Conservation (phyloP, 345 rosid species). For the Ricinus communis region DNA sequence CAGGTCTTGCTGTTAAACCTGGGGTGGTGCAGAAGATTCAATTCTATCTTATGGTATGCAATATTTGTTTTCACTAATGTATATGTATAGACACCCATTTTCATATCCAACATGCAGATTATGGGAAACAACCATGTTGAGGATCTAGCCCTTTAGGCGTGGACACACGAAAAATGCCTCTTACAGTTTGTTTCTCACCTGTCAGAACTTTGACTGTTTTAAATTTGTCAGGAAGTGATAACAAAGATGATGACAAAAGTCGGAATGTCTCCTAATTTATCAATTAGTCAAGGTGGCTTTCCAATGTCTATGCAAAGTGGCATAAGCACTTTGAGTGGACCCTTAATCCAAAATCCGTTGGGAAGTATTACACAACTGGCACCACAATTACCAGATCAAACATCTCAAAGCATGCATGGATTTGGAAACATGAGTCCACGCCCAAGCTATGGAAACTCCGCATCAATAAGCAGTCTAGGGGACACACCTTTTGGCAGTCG, state of each 20-base stretch:
- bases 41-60: slow-evolving; percentile 51
- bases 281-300: slow-evolving; percentile 39
- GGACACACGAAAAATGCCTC: not conserved
- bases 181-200: slow-evolving; percentile 14
- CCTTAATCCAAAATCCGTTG: slow-evolving; percentile 39
- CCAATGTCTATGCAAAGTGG: slow-evolving; percentile 48
- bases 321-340: slow-evolving; percentile 31
- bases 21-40: slow-evolving; percentile 72
- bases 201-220: slow-evolving; percentile 31
- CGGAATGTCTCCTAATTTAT: slow-evolving; percentile 45
- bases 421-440: slow-evolving; percentile 26
- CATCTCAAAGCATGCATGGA: slow-evolving; percentile 36
- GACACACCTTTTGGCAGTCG: slow-evolving; percentile 53
- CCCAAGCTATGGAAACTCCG: slow-evolving; percentile 27
- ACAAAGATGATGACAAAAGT: slow-evolving; percentile 61
- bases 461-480: slow-evolving; percentile 22
- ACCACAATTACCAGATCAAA: slow-evolving; percentile 36
- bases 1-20: slow-evolving; percentile 91
- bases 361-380: slow-evolving; percentile 42
- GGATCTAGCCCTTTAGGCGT: no score
- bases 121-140: no score
- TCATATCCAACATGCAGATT: no score
- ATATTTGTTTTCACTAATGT: slow-evolving; percentile 1
- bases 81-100: not conserved
- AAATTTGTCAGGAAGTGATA: slow-evolving; percentile 47